Percentiles rank a stretch among this genome's conserved stretches.
phyloP scores from a whole-genome alignment of 768 basidiomycete species.

The Lentinula edodes region DNA sequence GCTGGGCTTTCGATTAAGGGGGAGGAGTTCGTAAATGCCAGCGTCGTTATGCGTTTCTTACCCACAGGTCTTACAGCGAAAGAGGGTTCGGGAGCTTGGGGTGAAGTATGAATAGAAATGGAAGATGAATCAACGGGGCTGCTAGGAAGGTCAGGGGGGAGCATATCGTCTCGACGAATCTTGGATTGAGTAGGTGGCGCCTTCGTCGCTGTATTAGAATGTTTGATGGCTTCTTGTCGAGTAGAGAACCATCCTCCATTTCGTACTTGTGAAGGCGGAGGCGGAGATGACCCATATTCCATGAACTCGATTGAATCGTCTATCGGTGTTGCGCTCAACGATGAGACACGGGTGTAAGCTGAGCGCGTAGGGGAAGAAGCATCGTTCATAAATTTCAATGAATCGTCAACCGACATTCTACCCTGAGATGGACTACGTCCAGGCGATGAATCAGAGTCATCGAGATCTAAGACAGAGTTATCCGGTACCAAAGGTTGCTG shows the following conservation, averaged over 20 bases:
- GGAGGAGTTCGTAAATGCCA: background rate
- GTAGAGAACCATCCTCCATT: background rate
- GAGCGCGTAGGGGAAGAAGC: constrained; percentile 10
- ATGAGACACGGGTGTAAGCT: too few relatives aligned
- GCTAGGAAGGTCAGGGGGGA: constrained; percentile 29
- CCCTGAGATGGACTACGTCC: background rate
- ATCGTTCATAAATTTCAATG: constrained; percentile 19
- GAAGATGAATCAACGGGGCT: constrained; percentile 9
- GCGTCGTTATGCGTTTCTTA: constrained; percentile 17
- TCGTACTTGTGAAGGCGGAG: background rate
- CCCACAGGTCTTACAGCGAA: constrained; percentile 41
- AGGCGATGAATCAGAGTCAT: background rate
- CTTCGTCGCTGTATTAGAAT: background rate
- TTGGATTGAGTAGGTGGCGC: constrained; percentile 5
- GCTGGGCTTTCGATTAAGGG: background rate
- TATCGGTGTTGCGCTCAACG: background rate
- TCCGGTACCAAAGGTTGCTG: background rate
- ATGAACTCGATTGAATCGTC: constrained; percentile 20
- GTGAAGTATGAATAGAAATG: background rate
- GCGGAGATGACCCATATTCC: background rate
- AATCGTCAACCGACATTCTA: constrained; percentile 14
- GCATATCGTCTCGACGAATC: constrained; percentile 23
- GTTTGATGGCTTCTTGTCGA: background rate
- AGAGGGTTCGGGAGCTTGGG: constrained; percentile 28
- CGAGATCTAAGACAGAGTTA: background rate